Evolutionary conservation across 2,329 filamentous ascomycete species (phyloP).

Genomic region (Pseudogymnoascus sp.): DNA sequence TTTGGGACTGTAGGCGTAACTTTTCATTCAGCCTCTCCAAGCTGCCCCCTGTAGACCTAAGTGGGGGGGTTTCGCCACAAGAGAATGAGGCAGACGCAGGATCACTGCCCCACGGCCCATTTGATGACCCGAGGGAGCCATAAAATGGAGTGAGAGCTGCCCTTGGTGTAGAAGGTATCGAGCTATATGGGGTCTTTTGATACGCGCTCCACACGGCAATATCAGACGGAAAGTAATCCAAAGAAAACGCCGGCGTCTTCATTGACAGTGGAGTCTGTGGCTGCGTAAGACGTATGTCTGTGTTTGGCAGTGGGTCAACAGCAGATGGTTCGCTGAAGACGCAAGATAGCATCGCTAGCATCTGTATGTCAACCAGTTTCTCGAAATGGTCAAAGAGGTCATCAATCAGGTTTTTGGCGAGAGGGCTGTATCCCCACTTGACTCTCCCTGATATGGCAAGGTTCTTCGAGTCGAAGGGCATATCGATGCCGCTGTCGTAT

Average conservation of each 20-base stretch:
- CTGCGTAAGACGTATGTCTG: constrained; percentile 49
- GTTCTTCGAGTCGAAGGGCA: constrained; percentile 35
- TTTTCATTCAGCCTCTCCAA: constrained; percentile 38
- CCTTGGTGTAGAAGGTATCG: constrained; percentile 50
- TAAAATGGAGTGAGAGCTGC: constrained; percentile 51
- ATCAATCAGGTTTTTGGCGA: constrained; percentile 54
- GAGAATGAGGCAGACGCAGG: constrained; percentile 53
- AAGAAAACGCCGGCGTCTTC: constrained; percentile 60
- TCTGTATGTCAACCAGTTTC: constrained; percentile 56
- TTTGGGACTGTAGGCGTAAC: constrained; percentile 41
- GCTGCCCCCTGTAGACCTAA: constrained; percentile 40
- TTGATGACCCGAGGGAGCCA: constrained; percentile 52
- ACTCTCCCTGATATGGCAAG: constrained; percentile 49
- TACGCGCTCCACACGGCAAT: constrained; percentile 47
- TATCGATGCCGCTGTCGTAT: constrained; percentile 42
- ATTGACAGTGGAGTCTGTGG: constrained; percentile 57
- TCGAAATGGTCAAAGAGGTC: constrained; percentile 61
- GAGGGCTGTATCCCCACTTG: constrained; percentile 61
- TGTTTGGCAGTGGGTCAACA: constrained; percentile 50
- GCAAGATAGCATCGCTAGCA: constrained; percentile 66
- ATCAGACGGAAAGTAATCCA: constrained; percentile 60
- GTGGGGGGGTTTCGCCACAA: constrained; percentile 54
- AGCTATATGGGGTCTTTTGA: constrained; percentile 47
- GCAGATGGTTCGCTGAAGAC: constrained; percentile 57
- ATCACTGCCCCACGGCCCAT: constrained; percentile 46